These are phyloP conservation scores for Apiotrichum laibachii DNA, from an alignment of 1,284 basidiomycete genomes.

Conservation along the genomic window DNA sequence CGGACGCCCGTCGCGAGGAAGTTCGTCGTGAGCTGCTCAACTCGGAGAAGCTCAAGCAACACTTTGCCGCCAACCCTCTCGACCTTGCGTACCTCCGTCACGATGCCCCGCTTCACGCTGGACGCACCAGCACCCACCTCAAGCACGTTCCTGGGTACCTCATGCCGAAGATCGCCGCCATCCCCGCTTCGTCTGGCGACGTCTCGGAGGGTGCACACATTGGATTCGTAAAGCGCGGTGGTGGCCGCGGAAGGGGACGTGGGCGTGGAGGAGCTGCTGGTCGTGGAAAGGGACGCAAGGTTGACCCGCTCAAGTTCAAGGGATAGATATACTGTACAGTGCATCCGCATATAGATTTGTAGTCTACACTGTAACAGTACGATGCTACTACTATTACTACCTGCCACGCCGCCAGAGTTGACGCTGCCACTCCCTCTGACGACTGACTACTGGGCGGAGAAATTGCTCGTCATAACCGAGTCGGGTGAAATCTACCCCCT, in stretches of 20 bases:
- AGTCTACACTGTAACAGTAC: slow-evolving; percentile 11
- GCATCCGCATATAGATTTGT: slow-evolving; percentile 8
- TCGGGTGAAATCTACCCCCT: too few species aligned
- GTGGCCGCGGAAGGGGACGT: slow-evolving; percentile 21
- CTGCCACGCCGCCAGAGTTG: neutral
- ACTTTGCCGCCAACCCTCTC: slow-evolving; percentile 95
- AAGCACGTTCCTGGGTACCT: slow-evolving; percentile 95
- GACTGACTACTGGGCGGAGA: too few species aligned
- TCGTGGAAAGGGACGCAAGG: slow-evolving; percentile 37
- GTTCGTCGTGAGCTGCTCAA: slow-evolving; percentile 91
- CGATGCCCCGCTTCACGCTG: slow-evolving; percentile 88
- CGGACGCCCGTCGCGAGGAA: slow-evolving; percentile 91
- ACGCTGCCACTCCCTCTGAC: too few species aligned
- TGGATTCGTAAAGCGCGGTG: slow-evolving; percentile 38
- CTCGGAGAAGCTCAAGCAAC: slow-evolving; percentile 94
- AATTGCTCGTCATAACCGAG: too few species aligned
- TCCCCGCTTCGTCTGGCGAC: slow-evolving; percentile 36
- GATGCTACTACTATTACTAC: slow-evolving; percentile 6
- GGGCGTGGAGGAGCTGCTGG: slow-evolving; percentile 33
- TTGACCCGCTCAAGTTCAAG: slow-evolving; percentile 50
- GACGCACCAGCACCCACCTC: slow-evolving; percentile 84
- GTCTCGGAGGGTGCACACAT: slow-evolving; percentile 38
- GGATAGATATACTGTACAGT: slow-evolving; percentile 12
- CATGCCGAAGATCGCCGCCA: slow-evolving; percentile 72
- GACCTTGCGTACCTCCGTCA: slow-evolving; percentile 91